Percentiles rank a stretch among this genome's conserved stretches.
Evolutionary conservation across 495 filamentous ascomycete genomes (phyloP).

Genomic region (Daldinia concentrica): DNA sequence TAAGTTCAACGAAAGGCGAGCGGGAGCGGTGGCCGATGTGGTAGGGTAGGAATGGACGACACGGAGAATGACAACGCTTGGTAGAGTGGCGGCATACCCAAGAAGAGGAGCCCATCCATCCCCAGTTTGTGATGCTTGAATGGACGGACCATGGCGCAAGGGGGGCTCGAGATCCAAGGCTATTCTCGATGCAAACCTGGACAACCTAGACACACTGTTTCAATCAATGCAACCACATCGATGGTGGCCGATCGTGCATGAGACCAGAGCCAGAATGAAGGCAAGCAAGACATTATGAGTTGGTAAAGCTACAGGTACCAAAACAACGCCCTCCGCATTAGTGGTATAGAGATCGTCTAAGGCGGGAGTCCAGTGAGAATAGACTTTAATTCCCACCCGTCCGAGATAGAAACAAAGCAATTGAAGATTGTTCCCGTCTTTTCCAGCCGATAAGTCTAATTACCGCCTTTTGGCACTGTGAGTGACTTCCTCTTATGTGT

Average conservation of each 20-base stretch:
- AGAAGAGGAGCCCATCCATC: conserved; percentile 32
- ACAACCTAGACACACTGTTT: conserved; percentile 40
- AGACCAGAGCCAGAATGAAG: conserved; percentile 6
- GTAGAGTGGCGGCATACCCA: conserved; percentile 38
- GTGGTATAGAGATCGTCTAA: conserved; percentile 34
- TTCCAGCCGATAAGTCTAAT: conserved; percentile 4
- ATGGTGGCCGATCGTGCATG: conserved; percentile 39
- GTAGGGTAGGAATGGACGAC: conserved; percentile 28
- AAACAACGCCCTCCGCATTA: conserved; percentile 26
- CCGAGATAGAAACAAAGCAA: conserved; percentile 9
- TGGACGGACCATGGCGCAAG: conserved; percentile 44
- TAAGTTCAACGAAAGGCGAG: conserved; percentile 6
- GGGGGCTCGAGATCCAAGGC: conserved; percentile 31
- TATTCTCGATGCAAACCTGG: conserved; percentile 23
- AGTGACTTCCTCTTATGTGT: conserved; percentile 21
- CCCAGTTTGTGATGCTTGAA: conserved; percentile 21
- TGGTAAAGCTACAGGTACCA: conserved; percentile 8
- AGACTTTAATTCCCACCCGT: not conserved
- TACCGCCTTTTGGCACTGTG: conserved; percentile 31
- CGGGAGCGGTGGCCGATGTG: conserved; percentile 22
- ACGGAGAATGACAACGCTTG: conserved; percentile 25
- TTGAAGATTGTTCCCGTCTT: conserved; percentile 6
- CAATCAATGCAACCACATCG: conserved; percentile 39
- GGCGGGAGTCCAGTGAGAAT: not conserved
- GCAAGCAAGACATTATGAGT: conserved; percentile 7